Percentiles rank a stretch among this genome's conserved stretches.
phyloP scores from a whole-genome alignment of 768 basidiomycete genomes.

The Phylloporus rhodoxanthus region DNA sequence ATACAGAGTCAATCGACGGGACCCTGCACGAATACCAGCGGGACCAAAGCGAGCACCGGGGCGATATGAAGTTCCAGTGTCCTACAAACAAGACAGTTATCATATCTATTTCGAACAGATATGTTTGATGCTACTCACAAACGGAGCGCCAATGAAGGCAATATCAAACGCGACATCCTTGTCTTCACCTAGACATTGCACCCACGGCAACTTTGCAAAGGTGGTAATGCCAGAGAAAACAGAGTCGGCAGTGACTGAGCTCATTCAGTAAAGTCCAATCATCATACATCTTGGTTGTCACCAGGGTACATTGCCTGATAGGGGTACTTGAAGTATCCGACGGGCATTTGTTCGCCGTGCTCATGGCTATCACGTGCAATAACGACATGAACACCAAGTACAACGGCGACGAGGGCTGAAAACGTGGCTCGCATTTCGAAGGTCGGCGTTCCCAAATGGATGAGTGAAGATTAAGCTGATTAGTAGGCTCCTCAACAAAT shows the following conservation, averaged over 20 bases:
- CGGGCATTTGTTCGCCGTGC: conserved; percentile 52
- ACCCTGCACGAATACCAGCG: conserved; percentile 74
- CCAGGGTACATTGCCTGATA: conserved; percentile 50
- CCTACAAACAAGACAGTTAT: conserved; percentile 31
- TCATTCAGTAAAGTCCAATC: not conserved
- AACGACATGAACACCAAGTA: conserved; percentile 22
- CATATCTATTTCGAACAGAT: not conserved
- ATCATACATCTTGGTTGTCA: conserved; percentile 41
- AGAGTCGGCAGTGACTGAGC: conserved; percentile 65
- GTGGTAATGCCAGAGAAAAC: conserved; percentile 79
- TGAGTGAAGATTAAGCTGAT: not conserved
- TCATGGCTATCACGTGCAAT: conserved; percentile 37
- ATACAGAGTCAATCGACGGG: conserved; percentile 66
- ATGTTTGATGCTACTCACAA: conserved; percentile 39
- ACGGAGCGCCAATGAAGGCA: conserved; percentile 76
- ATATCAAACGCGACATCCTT: conserved; percentile 62
- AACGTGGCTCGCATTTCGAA: conserved; percentile 20
- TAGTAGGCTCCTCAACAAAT: not conserved
- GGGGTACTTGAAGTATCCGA: conserved; percentile 64
- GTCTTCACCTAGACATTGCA: conserved; percentile 67
- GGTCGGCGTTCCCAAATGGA: not conserved
- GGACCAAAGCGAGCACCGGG: conserved; percentile 86
- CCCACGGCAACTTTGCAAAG: conserved; percentile 85
- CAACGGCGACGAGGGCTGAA: conserved; percentile 22
- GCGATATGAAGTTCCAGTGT: conserved; percentile 71